Evolutionary conservation across 1,139 yeast species (phyloP).

Genomic region (Arxiozyma slooffiae): DNA sequence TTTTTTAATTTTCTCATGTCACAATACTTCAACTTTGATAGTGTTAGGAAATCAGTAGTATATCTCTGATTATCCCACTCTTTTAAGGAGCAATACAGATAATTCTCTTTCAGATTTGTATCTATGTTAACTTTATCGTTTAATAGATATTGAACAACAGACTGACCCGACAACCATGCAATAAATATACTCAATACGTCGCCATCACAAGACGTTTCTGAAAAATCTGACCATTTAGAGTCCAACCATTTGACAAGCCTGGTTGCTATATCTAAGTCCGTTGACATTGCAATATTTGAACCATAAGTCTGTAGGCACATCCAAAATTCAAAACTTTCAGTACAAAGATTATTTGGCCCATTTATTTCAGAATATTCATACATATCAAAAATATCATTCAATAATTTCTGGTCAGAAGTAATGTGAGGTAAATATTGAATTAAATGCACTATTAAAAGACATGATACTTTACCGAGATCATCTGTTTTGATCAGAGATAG

Average conservation of each 20-base stretch:
- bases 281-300: slow-evolving; percentile 28
- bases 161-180: slow-evolving; percentile 37
- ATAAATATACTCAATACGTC: slow-evolving; percentile 32
- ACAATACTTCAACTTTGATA: not conserved
- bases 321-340: slow-evolving; percentile 50
- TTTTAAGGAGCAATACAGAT: not conserved
- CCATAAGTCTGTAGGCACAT: slow-evolving; percentile 35
- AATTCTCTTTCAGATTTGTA: not conserved
- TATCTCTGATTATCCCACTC: not conserved
- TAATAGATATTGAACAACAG: not conserved
- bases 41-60: not conserved
- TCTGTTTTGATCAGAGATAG: slow-evolving; percentile 39
- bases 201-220: slow-evolving; percentile 22
- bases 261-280: slow-evolving; percentile 16
- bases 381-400: slow-evolving; percentile 40
- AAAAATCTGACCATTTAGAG: slow-evolving; percentile 35
- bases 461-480: slow-evolving; percentile 26
- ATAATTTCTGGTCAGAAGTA: slow-evolving; percentile 34
- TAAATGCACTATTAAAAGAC: slow-evolving; percentile 26
- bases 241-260: slow-evolving; percentile 41
- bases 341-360: slow-evolving; percentile 44
- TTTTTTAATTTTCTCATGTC: not conserved
- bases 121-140: not conserved
- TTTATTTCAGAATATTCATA: slow-evolving; percentile 47
- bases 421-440: slow-evolving; percentile 16